Conservation (phyloP, 257 asterid species). For the Primulina tabacum region DNA sequence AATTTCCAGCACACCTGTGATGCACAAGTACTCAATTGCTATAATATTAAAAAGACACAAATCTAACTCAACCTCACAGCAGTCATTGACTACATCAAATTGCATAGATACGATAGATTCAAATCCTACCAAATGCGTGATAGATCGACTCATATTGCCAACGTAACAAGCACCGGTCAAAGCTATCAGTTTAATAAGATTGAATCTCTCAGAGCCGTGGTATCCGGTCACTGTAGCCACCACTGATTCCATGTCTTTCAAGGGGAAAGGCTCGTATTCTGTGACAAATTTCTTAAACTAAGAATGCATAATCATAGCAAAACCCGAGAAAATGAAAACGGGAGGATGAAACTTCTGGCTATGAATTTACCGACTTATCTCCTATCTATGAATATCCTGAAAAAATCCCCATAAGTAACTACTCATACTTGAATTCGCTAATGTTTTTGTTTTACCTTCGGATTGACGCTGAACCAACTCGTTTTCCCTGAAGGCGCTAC, state of each 20-base stretch:
- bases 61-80: constrained; percentile 1
- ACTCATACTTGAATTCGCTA: not conserved
- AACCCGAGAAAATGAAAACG: not conserved
- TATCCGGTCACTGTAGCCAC: constrained; percentile 56
- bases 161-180: constrained; percentile 46
- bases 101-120: not conserved
- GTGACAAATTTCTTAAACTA: not conserved
- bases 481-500: constrained; percentile 29
- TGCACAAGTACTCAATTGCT: constrained; percentile 27
- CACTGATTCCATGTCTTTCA: constrained; percentile 63
- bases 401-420: constrained; percentile 17
- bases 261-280: constrained; percentile 27
- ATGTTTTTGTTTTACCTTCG: constrained; percentile 29
- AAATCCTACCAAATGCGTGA: constrained; percentile 51
- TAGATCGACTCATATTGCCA: constrained; percentile 39
- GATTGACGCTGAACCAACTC: constrained; percentile 25
- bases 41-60: not conserved
- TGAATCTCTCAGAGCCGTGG: constrained; percentile 45
- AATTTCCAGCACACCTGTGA: constrained; percentile 49
- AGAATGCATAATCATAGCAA: not conserved
- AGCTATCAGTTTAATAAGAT: constrained; percentile 44
- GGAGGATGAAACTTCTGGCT: not conserved
- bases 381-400: not conserved
- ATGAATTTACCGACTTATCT: not conserved
- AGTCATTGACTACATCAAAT: not conserved